Conservation (phyloP, 768 basidiomycete species). For the Rhodosporidiobolus sp. region DNA sequence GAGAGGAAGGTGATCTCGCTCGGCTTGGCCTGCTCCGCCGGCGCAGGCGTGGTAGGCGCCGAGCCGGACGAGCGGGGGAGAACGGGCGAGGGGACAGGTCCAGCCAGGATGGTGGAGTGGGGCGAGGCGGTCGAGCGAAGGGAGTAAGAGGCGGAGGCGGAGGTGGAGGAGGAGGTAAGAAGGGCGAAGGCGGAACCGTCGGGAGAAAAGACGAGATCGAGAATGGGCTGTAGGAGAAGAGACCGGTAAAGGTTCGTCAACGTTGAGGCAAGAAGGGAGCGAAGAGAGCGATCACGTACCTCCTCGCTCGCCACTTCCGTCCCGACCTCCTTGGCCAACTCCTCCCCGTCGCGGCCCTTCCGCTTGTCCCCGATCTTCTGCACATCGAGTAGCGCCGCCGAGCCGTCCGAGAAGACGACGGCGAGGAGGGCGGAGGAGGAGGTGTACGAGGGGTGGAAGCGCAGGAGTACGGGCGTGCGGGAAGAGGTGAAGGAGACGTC, state of each 20-base stretch:
- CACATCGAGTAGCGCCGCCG: not conserved
- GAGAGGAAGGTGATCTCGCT: slow-evolving; percentile 5
- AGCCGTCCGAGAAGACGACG: not conserved
- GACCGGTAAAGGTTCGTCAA: not conserved
- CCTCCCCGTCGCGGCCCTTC: not conserved
- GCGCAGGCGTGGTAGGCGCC: not conserved
- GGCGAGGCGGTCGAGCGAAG: not conserved
- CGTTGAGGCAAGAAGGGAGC: too few relatives aligned
- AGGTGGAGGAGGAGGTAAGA: not conserved
- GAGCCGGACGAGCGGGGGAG: not conserved
- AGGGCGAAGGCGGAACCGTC: slow-evolving; percentile 7
- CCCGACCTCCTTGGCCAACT: not conserved
- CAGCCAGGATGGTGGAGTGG: not conserved
- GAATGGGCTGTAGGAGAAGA: not conserved
- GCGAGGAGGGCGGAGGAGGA: not conserved
- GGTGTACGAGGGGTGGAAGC: slow-evolving; percentile 14
- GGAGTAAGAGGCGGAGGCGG: not conserved
- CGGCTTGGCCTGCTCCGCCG: not conserved
- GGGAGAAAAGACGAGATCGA: slow-evolving; percentile 19
- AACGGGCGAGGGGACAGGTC: not conserved
- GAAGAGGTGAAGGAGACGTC: not conserved
- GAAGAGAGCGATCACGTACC: not conserved
- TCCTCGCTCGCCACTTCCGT: too few relatives aligned
- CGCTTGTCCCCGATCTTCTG: not conserved
- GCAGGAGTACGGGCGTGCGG: not conserved